phyloP scores from a whole-genome alignment of 1,139 yeast genomes.

The Pichia sp. region DNA sequence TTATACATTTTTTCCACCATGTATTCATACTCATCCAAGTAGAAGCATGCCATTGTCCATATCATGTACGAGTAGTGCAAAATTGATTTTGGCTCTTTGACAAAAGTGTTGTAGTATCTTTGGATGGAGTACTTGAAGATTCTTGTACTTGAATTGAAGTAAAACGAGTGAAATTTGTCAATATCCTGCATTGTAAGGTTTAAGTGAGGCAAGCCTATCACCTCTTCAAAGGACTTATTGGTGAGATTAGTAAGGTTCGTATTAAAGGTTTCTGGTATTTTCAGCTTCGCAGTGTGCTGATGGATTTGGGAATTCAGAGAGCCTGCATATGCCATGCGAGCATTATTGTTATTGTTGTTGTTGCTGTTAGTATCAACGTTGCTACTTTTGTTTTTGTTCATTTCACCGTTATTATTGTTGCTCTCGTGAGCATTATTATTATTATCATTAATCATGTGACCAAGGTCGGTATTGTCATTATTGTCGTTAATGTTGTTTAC shows the following conservation, averaged over 20 bases:
- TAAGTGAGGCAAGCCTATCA: conserved; percentile 20
- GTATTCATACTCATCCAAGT: conserved; percentile 20
- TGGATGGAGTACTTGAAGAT: conserved; percentile 21
- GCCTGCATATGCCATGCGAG: background rate
- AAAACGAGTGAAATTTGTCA: conserved; percentile 21
- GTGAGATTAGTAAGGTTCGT: conserved; percentile 7
- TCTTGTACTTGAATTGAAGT: conserved; percentile 17
- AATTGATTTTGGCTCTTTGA: conserved; percentile 20
- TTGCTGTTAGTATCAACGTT: background rate
- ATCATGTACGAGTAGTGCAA: conserved; percentile 24
- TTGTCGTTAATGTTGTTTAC: background rate
- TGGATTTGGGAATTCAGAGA: background rate
- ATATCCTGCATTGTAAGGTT: conserved; percentile 24
- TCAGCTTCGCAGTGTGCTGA: background rate
- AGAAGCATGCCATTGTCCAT: conserved; percentile 24
- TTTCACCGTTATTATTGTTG: background rate
- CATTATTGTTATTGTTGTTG: background rate
- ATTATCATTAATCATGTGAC: background rate
- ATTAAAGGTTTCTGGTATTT: background rate
- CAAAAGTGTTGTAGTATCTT: conserved; percentile 22
- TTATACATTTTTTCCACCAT: conserved; percentile 21
- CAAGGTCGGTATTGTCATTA: background rate
- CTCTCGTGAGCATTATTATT: background rate
- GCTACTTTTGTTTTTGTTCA: background rate
- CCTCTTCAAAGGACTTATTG: conserved; percentile 13